phyloP scores from a whole-genome alignment of 768 basidiomycete genomes.

The Xerocomellus amylosporus region DNA sequence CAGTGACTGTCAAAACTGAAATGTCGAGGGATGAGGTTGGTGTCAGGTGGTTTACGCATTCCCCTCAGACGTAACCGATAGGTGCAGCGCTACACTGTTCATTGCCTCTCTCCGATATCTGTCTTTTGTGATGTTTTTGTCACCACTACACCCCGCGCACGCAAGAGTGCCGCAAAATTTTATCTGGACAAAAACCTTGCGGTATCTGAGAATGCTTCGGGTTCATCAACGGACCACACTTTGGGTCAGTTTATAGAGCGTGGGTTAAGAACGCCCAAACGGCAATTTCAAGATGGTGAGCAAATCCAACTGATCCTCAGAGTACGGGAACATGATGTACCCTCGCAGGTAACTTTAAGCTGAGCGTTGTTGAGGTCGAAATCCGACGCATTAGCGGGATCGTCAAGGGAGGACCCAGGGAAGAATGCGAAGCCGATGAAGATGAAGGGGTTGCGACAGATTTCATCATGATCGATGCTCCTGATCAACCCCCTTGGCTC shows the following conservation, averaged over 20 bases:
- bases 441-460: neutral
- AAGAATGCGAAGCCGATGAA: neutral
- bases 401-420: neutral
- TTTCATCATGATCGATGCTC: slow-evolving; percentile 14
- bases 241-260: neutral
- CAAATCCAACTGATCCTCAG: neutral
- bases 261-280: slow-evolving; percentile 14
- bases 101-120: slow-evolving; percentile 16
- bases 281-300: neutral
- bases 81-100: slow-evolving; percentile 13
- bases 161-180: slow-evolving; percentile 14
- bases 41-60: neutral
- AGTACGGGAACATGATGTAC: neutral
- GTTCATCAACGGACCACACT: slow-evolving; percentile 6
- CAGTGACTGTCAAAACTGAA: slow-evolving; percentile 6
- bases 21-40: slow-evolving; percentile 15
- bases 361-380: slow-evolving; percentile 13
- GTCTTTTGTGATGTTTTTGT: slow-evolving; percentile 18
- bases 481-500: slow-evolving; percentile 11
- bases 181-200: slow-evolving; percentile 7
- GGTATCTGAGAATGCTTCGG: neutral
- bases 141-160: neutral
- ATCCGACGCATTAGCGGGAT: slow-evolving; percentile 16
- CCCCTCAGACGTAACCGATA: neutral
- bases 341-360: neutral